phyloP scores from a whole-genome alignment of 2,329 filamentous ascomycete genomes.

The Neoscytalidium dimidiatum region DNA sequence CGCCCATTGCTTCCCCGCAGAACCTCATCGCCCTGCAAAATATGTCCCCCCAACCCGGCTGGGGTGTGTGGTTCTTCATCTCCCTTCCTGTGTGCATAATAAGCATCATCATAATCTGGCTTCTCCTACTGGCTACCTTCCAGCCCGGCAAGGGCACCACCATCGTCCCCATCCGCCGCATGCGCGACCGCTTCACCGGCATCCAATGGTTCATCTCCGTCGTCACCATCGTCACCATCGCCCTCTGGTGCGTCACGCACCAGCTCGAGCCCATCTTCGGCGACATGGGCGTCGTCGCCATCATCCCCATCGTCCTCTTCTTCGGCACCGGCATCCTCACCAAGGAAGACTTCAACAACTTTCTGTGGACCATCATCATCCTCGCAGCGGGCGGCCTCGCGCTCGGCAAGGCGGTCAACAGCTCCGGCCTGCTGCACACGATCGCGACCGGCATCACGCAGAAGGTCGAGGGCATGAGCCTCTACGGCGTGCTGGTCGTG shows the following conservation, averaged over 20 bases:
- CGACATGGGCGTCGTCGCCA: conserved; percentile 97
- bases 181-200: conserved; percentile 84
- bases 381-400: conserved; percentile 90
- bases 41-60: conserved; percentile 88
- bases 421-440: conserved; percentile 86
- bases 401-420: conserved; percentile 90
- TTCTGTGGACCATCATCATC: conserved; percentile 99
- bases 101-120: conserved; percentile 85
- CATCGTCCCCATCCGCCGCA: conserved; percentile 86
- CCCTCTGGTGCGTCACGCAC: conserved; percentile 89
- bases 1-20: conserved; percentile 94
- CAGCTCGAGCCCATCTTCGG: conserved; percentile 86
- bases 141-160: conserved; percentile 80
- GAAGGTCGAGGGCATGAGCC: conserved; percentile 72
- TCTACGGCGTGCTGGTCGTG: conserved; percentile 80
- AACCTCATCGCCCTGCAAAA: conserved; percentile 96
- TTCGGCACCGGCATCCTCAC: conserved; percentile 95
- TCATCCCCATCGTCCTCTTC: conserved; percentile 93
- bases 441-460: conserved; percentile 77
- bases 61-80: conserved; percentile 97
- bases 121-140: conserved; percentile 82
- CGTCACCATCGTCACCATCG: conserved; percentile 81
- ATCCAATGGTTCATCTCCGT: conserved; percentile 91
- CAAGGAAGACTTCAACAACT: conserved; percentile 99
- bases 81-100: conserved; percentile 89